phyloP scores from a whole-genome alignment of 75 land plant species.

The Sequoiadendron giganteum region DNA sequence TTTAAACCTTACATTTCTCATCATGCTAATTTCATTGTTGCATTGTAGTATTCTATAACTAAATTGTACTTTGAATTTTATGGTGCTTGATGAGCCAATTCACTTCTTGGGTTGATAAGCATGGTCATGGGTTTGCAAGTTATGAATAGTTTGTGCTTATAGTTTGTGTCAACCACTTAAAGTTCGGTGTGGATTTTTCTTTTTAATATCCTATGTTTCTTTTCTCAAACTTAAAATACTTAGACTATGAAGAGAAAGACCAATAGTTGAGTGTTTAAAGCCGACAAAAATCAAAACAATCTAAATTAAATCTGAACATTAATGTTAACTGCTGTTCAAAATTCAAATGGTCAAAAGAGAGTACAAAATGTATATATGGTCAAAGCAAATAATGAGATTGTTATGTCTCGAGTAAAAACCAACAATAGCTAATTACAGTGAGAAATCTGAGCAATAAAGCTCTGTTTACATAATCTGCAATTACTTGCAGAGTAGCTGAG shows the following conservation, averaged over 20 bases:
- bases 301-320: background rate
- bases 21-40: background rate
- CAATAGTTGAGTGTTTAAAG: background rate
- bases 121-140: background rate
- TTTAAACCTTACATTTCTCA: background rate
- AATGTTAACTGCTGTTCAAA: background rate
- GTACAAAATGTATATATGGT: background rate
- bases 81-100: background rate
- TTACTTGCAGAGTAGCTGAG: too few species aligned
- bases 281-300: too few species aligned
- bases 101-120: background rate
- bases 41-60: background rate
- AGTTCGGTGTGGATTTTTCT: background rate
- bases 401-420: background rate
- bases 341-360: background rate
- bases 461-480: too few species aligned
- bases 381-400: background rate
- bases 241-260: background rate
- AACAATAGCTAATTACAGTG: background rate
- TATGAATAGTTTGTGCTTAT: background rate
- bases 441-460: background rate
- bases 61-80: background rate
- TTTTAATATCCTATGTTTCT: background rate
- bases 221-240: background rate
- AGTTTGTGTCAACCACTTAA: background rate